Percentiles rank a stretch among this genome's conserved stretches.
phyloP scores from a whole-genome alignment of 2,329 filamentous ascomycete genomes.

The Fusarium sp. region DNA sequence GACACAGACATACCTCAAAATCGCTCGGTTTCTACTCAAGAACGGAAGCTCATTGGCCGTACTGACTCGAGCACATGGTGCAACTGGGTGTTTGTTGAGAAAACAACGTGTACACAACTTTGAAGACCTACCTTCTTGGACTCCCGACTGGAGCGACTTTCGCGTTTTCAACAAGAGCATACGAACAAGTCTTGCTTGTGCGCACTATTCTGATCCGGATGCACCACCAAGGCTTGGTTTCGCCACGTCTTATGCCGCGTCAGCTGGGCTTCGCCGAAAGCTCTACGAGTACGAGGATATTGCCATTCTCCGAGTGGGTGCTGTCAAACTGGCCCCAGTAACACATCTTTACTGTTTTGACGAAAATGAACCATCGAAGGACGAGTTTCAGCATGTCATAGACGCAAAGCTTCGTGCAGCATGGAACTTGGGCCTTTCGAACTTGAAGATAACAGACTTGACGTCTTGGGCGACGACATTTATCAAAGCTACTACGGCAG shows the following conservation, averaged over 20 bases:
- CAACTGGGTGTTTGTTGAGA: not conserved
- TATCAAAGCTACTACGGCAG: not conserved
- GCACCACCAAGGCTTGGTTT: not conserved
- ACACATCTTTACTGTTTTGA: not conserved
- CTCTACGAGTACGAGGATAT: not conserved
- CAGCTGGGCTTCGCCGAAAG: not conserved
- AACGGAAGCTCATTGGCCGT: not conserved
- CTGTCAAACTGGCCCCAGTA: not conserved
- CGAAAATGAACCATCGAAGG: not conserved
- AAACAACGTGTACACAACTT: not conserved
- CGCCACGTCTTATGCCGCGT: not conserved
- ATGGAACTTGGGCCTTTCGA: not conserved
- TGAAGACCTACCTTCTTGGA: not conserved
- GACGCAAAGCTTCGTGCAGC: not conserved
- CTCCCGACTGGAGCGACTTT: conserved; percentile 4
- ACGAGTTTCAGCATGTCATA: not conserved
- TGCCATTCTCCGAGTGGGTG: not conserved
- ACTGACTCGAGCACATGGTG: not conserved
- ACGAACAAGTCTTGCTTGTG: not conserved
- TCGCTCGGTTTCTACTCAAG: not conserved
- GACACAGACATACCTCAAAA: not conserved
- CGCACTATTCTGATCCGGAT: not conserved
- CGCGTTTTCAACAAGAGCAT: not conserved
- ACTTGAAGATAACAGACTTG: not conserved
- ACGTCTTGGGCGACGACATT: not conserved